These are phyloP conservation scores for Thraustotheca clavata DNA, from an alignment of 352 stramenopile genomes.

Conservation along the genomic window DNA sequence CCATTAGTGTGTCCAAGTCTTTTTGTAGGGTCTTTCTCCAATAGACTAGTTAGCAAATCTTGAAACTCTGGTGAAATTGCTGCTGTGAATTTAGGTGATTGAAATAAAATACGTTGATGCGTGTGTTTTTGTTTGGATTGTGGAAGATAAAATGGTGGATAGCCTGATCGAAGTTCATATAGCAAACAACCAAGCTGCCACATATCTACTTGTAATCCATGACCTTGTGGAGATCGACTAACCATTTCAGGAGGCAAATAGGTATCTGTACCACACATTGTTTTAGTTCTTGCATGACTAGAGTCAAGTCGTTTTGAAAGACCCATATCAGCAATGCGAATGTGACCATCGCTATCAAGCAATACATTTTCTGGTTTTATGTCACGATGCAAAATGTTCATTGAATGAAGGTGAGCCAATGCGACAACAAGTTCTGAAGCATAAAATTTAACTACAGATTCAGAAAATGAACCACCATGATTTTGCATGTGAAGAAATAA, in stretches of 20 bases:
- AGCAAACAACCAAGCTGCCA: slow-evolving; percentile 92
- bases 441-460: slow-evolving; percentile 79
- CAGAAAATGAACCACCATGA: slow-evolving; percentile 64
- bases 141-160: slow-evolving; percentile 88
- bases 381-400: slow-evolving; percentile 90
- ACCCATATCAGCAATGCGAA: slow-evolving; percentile 88
- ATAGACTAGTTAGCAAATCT: slow-evolving; percentile 48
- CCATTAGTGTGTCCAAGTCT: slow-evolving; percentile 52
- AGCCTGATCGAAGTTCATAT: slow-evolving; percentile 89
- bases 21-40: slow-evolving; percentile 79
- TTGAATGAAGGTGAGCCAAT: slow-evolving; percentile 85
- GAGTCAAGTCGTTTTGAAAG: slow-evolving; percentile 83
- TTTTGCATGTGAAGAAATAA: slow-evolving; percentile 89
- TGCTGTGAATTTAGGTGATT: slow-evolving; percentile 76
- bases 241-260: slow-evolving; percentile 88
- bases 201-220: slow-evolving; percentile 87
- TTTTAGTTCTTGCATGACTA: slow-evolving; percentile 65
- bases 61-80: slow-evolving; percentile 74
- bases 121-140: slow-evolving; percentile 85
- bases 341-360: slow-evolving; percentile 78
- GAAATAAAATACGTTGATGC: slow-evolving; percentile 86
- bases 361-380: slow-evolving; percentile 92
- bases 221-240: slow-evolving; percentile 52
- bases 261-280: slow-evolving; percentile 86
- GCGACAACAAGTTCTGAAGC: slow-evolving; percentile 69